Percentiles rank a stretch among this genome's conserved stretches.
Evolutionary conservation across 352 stramenopile genomes (phyloP).

Genomic region (Globisporangium splendens): DNA sequence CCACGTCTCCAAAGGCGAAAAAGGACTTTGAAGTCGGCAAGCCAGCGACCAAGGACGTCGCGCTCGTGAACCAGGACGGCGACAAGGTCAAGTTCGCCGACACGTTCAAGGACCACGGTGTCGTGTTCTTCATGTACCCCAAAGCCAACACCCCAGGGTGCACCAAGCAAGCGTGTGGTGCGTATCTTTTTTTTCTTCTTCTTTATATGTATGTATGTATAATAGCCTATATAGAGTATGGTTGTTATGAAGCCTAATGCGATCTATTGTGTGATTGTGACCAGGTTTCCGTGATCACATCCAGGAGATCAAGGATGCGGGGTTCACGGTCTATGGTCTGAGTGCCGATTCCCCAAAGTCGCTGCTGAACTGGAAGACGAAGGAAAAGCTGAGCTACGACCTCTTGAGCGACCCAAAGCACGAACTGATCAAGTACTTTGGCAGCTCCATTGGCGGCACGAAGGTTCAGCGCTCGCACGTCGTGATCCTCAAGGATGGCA

Average conservation of each 20-base stretch:
- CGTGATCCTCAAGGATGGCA: conserved; percentile 71
- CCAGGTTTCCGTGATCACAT: conserved; percentile 85
- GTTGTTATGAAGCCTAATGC: too few relatives aligned
- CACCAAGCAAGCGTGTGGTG: conserved; percentile 85
- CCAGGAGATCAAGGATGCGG: conserved; percentile 74
- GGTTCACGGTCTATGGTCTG: conserved; percentile 78
- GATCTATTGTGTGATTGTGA: background rate
- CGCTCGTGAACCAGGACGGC: conserved; percentile 70
- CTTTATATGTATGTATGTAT: conserved; percentile 1
- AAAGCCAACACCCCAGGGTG: conserved; percentile 83
- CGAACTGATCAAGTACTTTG: conserved; percentile 85
- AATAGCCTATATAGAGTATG: too few relatives aligned
- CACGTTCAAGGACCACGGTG: conserved; percentile 70
- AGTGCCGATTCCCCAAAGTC: conserved; percentile 72
- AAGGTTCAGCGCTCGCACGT: conserved; percentile 87
- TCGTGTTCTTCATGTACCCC: conserved; percentile 90
- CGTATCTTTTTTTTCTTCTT: conserved; percentile 14
- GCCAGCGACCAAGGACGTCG: conserved; percentile 53
- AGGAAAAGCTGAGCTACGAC: conserved; percentile 75
- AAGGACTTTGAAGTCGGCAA: conserved; percentile 37
- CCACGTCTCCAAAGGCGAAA: conserved; percentile 19
- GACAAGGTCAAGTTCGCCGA: conserved; percentile 54
- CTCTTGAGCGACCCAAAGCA: conserved; percentile 80
- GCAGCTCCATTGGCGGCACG: conserved; percentile 67
- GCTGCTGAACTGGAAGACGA: conserved; percentile 76